Evolutionary conservation across 768 basidiomycete genomes (phyloP), one percentile per base, ranked within the genome.

Genomic region (Leccinum olivaceopallidum): DNA sequence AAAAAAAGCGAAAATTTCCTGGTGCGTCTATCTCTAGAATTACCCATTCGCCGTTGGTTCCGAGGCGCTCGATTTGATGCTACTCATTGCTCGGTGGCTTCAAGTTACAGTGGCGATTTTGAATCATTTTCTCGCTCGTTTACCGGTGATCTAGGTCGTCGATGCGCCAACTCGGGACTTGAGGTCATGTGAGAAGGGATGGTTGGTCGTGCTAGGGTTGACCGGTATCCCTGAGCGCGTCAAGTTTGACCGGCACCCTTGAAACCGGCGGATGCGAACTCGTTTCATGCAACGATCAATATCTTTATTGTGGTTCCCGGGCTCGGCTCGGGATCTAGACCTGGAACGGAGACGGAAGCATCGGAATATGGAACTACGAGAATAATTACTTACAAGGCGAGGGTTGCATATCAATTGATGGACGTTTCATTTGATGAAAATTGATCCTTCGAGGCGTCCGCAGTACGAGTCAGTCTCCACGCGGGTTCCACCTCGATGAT

Each of bases 101-200:
- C 44, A 20, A n/a, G 44, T 20, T 20, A 44, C 12, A 12, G 34
- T 47, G 44, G 20, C 20, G 10, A 44, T 20, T 44, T 44, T 9
- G n/a, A 14, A 72, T 86, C 57, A 86, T 85, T 61, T 84, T 87
- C 36, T 64, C 71, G 0, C 68, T 65, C 28, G 67, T n/a, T n/a
- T n/a, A 36, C 2, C 12, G 12, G 44, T n/a, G 44, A 44, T 20
- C 10, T 20, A 73, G 10, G 66, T 62, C 2, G 69, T 73, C 14
- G 55, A 58, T 53, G 59, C 70, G 52, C 62, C 58, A 5, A 3
- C 8, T 62, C 2, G 52, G 28, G 22, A 6, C 30, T 12, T 22
- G 36, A 5, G 53, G n/a, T 36, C 34, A 36, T 36, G 10, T 52
- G 26, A 20, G 24, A 26, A 26, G 16, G 49, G 39, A 18, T 4